Base-by-base conservation (phyloP, 768 basidiomycete species). In the Cyathus striatus region DNA sequence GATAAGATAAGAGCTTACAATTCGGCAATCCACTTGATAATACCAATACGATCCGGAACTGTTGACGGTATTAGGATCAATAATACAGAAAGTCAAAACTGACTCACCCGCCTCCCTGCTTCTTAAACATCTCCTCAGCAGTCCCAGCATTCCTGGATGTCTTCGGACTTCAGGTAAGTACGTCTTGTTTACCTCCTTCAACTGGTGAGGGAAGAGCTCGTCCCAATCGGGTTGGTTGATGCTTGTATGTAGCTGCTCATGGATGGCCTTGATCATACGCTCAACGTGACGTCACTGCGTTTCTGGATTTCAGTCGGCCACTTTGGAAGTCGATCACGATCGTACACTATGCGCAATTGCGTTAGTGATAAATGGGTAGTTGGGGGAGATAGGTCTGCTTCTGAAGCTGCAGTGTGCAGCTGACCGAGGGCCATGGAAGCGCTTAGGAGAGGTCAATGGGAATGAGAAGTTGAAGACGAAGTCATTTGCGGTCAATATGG, bases 1-100 rank as follows among this genome's bases (percentile, higher is more conserved):
- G n/a, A n/a, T n/a, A n/a, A n/a, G n/a, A n/a, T n/a, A 41, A 13
- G 17, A 21, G 58, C 60, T 27, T 30, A 69, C 45, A 76, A 81
- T 54, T 83, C 71, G 1, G 85, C 84, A 12, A 86, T 65, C 83
- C 83, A 86, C 59, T 92, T 91, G 64, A n/a, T n/a, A n/a, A 92
- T 78, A 4, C 90, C 90, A 34, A 91, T 87, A 9, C 85, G 75
- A 42, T 90, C 81, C 76, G 0, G 79, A 76, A 9, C 76, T 79
- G 37, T 68, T 42, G 17, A 61, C 49, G 0, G 86, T 84, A 57
- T 83, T 64, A 6, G 73, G 68, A 18, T 79, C 90, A 52, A 93
- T 87, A 20, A 89, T 90, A 32, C 92, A 83, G 42, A 95, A n/a
- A n/a, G n/a, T n/a, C n/a, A n/a, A 47, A 49, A 24, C 47, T 45